Evolutionary conservation across 306 rosid species (phyloP).

Genomic region (Bauhinia variegata): DNA sequence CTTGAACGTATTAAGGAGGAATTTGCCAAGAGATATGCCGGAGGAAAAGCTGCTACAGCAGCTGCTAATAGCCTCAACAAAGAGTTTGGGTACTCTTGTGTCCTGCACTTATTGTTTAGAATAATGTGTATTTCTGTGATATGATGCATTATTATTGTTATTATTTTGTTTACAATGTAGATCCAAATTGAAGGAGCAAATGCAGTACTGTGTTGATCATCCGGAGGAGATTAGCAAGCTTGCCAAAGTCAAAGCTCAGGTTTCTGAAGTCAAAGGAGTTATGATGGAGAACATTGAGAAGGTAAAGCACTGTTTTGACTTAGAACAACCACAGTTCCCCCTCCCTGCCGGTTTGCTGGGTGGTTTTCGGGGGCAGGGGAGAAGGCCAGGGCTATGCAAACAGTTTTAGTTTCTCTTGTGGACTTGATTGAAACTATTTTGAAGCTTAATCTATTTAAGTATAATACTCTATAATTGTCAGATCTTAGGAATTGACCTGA

Average conservation of each 20-base stretch:
- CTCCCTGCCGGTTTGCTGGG: neutral
- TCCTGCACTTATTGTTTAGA: conserved; percentile 1
- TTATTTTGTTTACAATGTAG: conserved; percentile 45
- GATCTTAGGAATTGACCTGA: conserved; percentile 1
- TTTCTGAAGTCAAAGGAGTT: conserved; percentile 89
- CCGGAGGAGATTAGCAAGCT: conserved; percentile 88
- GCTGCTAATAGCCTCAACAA: conserved; percentile 74
- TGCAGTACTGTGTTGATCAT: conserved; percentile 88
- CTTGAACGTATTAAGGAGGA: conserved; percentile 90
- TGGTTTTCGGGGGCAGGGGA: neutral
- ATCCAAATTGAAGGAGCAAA: conserved; percentile 86
- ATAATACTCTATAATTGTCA: neutral
- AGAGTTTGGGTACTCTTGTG: conserved; percentile 72
- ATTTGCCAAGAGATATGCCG: conserved; percentile 75
- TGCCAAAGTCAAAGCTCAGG: conserved; percentile 93
- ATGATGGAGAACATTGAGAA: conserved; percentile 97
- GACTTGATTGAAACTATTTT: neutral
- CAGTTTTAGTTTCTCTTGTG: conserved; percentile 1
- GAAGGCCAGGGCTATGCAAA: neutral
- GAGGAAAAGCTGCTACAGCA: conserved; percentile 84
- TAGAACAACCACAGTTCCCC: neutral
- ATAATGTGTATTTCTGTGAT: conserved; percentile 17
- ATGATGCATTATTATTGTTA: conserved; percentile 25
- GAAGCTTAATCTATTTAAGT: neutral
- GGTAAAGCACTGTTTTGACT: conserved; percentile 42